phyloP scores from a whole-genome alignment of 1,139 yeast genomes.

The Sugiyamaella paludigena region DNA sequence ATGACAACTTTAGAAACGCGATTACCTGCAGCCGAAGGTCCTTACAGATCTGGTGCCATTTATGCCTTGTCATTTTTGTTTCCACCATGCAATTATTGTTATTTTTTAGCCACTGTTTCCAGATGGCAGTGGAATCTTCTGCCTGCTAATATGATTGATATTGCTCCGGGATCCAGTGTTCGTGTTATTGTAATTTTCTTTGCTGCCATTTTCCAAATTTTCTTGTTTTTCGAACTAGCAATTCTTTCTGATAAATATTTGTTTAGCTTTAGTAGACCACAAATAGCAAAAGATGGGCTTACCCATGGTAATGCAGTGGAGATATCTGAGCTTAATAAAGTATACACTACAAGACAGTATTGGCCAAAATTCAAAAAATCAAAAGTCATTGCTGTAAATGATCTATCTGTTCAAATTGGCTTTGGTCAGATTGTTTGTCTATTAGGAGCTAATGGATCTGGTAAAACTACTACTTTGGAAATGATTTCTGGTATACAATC shows the following conservation, averaged over 20 bases:
- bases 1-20: slow-evolving; percentile 35
- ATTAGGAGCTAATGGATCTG: slow-evolving; percentile 42
- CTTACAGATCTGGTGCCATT: slow-evolving; percentile 29
- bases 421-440: slow-evolving; percentile 38
- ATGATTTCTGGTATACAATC: slow-evolving; percentile 39
- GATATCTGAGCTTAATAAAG: slow-evolving; percentile 28
- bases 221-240: slow-evolving; percentile 30
- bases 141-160: slow-evolving; percentile 29
- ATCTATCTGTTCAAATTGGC: slow-evolving; percentile 29
- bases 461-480: slow-evolving; percentile 41
- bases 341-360: slow-evolving; percentile 20
- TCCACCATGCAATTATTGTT: slow-evolving; percentile 40
- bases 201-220: slow-evolving; percentile 35
- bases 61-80: slow-evolving; percentile 36
- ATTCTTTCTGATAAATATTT: slow-evolving; percentile 28
- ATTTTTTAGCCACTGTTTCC: slow-evolving; percentile 33
- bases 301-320: slow-evolving; percentile 25
- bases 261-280: slow-evolving; percentile 28
- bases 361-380: slow-evolving; percentile 16
- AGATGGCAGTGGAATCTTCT: slow-evolving; percentile 29
- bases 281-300: slow-evolving; percentile 12
- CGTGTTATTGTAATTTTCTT: slow-evolving; percentile 34
- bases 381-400: slow-evolving; percentile 35
- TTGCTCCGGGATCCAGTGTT: slow-evolving; percentile 32
- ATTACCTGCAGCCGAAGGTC: slow-evolving; percentile 28